Evolutionary conservation across 768 basidiomycete species (phyloP).

Genomic region (Tremella fuciformis): DNA sequence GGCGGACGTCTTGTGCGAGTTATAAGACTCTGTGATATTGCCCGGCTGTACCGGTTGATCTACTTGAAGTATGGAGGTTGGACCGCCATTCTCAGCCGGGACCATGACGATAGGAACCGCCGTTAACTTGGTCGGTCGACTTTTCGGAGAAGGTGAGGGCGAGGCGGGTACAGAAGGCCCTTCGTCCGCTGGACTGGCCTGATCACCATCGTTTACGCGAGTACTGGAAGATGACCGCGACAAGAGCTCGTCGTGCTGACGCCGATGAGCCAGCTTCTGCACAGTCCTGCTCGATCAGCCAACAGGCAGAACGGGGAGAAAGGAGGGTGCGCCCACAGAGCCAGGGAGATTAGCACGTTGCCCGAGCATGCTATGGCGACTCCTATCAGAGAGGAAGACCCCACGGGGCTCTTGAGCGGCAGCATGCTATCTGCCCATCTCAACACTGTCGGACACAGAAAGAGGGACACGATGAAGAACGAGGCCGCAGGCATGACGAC

Average conservation of each 20-base stretch:
- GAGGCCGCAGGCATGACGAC: no score
- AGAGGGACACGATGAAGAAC: no score
- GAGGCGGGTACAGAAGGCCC: not conserved
- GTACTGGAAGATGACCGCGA: constrained; percentile 4
- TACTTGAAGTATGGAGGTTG: no score
- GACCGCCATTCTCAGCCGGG: not conserved
- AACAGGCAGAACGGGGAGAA: not conserved
- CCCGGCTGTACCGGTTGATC: not conserved
- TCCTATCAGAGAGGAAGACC: constrained; percentile 58
- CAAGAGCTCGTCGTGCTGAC: constrained; percentile 54
- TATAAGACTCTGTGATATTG: not conserved
- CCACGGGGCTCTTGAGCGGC: no score
- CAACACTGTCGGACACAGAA: no score
- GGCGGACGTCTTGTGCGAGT: not conserved
- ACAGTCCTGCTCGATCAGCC: constrained; percentile 57
- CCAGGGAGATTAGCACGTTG: constrained; percentile 83
- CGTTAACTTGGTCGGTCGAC: not conserved
- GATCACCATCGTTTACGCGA: not conserved
- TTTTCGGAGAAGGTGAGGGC: constrained; percentile 3
- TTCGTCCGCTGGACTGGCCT: constrained; percentile 4
- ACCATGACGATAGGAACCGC: constrained; percentile 18
- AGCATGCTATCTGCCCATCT: no score
- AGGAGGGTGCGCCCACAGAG: constrained; percentile 57
- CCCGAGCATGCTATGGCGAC: constrained; percentile 78
- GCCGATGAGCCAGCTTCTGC: constrained; percentile 85